Evolutionary conservation across 2,329 filamentous ascomycete genomes (phyloP).

Genomic region (Scedosporium boydii): DNA sequence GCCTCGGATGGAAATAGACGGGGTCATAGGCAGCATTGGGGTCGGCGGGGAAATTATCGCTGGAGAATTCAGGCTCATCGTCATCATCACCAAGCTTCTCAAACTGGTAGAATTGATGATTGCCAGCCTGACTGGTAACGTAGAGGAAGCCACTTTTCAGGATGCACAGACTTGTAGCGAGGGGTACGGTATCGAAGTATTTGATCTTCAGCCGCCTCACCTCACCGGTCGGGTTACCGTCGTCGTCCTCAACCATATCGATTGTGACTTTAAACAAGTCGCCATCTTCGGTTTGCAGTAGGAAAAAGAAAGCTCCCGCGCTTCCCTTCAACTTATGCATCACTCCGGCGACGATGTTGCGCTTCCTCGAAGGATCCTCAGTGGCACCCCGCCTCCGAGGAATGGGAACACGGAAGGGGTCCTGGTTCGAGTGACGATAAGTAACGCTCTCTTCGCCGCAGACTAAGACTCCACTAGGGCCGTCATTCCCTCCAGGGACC

Average conservation of each 20-base stretch:
- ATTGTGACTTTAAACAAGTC: constrained; percentile 95
- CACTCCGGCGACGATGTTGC: constrained; percentile 80
- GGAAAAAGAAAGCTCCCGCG: constrained; percentile 86
- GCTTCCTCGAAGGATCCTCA: constrained; percentile 86
- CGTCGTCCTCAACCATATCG: constrained; percentile 76
- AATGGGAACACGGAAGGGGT: constrained; percentile 79
- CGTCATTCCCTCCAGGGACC: constrained; percentile 86
- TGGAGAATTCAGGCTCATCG: constrained; percentile 76
- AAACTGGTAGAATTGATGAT: constrained; percentile 93
- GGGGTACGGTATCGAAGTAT: constrained; percentile 93
- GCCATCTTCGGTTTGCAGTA: constrained; percentile 94
- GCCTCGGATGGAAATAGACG: constrained; percentile 75
- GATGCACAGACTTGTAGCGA: constrained; percentile 81
- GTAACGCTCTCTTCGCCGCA: constrained; percentile 92
- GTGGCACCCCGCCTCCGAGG: constrained; percentile 78
- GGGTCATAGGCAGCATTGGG: constrained; percentile 58
- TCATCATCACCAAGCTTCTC: constrained; percentile 95
- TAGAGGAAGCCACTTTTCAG: constrained; percentile 94
- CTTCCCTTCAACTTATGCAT: constrained; percentile 89
- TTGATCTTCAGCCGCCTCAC: constrained; percentile 83
- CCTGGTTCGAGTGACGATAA: constrained; percentile 93
- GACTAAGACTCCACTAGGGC: constrained; percentile 88
- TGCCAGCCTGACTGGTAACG: constrained; percentile 83
- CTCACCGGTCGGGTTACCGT: constrained; percentile 69
- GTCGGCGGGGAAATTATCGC: constrained; percentile 73